A percentile compares a stretch with the other conserved stretches of the same genome.
Conservation (phyloP, 805 yeast species). For the Phaffomyces thermotolerans region DNA sequence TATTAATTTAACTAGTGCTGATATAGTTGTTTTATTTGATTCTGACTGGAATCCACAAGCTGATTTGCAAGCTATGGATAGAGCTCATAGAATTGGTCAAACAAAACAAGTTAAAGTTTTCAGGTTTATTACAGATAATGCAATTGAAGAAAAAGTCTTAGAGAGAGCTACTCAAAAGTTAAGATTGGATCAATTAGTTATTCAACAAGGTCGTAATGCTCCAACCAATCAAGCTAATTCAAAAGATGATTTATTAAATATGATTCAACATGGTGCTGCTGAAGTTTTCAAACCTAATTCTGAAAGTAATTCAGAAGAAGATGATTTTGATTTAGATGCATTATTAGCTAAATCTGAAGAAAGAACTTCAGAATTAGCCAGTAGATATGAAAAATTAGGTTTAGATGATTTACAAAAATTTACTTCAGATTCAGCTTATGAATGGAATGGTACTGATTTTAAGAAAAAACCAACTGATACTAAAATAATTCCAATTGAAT, state of each 20-base stretch:
- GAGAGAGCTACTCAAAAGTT: slow-evolving; percentile 79
- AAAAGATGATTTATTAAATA: slow-evolving; percentile 66
- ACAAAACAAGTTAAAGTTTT: slow-evolving; percentile 77
- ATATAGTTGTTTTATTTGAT: slow-evolving; percentile 66
- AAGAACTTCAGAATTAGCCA: slow-evolving; percentile 54
- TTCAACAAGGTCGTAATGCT: slow-evolving; percentile 59
- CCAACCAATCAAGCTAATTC: slow-evolving; percentile 33
- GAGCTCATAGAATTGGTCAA: slow-evolving; percentile 86
- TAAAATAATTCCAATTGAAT: slow-evolving; percentile 42
- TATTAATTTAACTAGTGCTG: slow-evolving; percentile 76
- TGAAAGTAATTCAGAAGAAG: slow-evolving; percentile 23
- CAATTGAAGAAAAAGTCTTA: slow-evolving; percentile 75
- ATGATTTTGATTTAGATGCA: slow-evolving; percentile 53
- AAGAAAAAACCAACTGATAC: slow-evolving; percentile 51
- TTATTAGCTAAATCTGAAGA: slow-evolving; percentile 53
- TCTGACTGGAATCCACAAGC: slow-evolving; percentile 91
- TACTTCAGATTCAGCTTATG: slow-evolving; percentile 68
- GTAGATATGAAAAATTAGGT: slow-evolving; percentile 60
- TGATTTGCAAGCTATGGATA: slow-evolving; percentile 83
- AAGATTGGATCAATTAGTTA: slow-evolving; percentile 73
- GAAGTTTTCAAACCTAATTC: slow-evolving; percentile 37
- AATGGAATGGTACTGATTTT: slow-evolving; percentile 84
- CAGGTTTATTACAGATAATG: slow-evolving; percentile 72
- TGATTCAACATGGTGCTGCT: slow-evolving; percentile 82
- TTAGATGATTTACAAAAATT: slow-evolving; percentile 74